These are phyloP conservation scores for Pyrenochaeta sp. DNA, from an alignment of 2,329 filamentous ascomycete species.

Conservation along the genomic window DNA sequence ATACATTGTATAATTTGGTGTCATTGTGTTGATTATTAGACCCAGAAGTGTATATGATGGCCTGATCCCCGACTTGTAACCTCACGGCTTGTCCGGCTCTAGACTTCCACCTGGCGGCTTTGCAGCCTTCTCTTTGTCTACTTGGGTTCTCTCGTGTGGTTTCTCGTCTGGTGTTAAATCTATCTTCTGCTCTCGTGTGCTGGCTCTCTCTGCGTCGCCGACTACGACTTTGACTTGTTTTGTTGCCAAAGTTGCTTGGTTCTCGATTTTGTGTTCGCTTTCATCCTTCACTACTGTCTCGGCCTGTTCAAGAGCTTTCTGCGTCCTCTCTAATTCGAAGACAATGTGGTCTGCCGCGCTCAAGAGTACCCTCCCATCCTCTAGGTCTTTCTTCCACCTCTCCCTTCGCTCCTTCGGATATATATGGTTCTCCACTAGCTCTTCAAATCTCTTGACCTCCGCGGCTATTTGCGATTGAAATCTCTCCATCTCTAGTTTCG, in stretches of 20 bases:
- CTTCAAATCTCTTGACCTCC: slow-evolving; percentile 32
- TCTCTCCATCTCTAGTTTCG: slow-evolving; percentile 29
- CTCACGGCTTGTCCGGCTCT: slow-evolving; percentile 4
- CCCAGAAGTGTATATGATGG: too few species aligned
- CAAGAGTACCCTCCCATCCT: slow-evolving; percentile 31
- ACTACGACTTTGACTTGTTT: neutral
- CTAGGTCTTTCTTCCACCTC: slow-evolving; percentile 26
- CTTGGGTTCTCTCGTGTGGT: neutral
- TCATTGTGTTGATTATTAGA: too few species aligned
- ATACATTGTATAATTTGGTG: too few species aligned
- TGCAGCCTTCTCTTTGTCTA: neutral
- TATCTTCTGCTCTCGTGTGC: neutral
- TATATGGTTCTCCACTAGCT: slow-evolving; percentile 6
- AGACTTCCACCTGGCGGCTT: slow-evolving; percentile 2
- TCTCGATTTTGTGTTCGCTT: neutral
- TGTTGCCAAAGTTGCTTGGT: neutral
- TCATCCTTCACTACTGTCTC: neutral
- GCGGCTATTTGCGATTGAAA: slow-evolving; percentile 19
- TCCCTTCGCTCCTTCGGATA: slow-evolving; percentile 19
- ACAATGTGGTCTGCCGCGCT: slow-evolving; percentile 24
- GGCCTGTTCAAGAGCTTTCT: neutral
- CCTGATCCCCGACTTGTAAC: too few species aligned
- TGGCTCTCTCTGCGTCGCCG: neutral
- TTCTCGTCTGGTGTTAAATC: neutral
- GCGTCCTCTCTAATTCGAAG: slow-evolving; percentile 21